These are phyloP conservation scores for Suillus sp. DNA, from an alignment of 768 basidiomycete species.

Conservation along the genomic window DNA sequence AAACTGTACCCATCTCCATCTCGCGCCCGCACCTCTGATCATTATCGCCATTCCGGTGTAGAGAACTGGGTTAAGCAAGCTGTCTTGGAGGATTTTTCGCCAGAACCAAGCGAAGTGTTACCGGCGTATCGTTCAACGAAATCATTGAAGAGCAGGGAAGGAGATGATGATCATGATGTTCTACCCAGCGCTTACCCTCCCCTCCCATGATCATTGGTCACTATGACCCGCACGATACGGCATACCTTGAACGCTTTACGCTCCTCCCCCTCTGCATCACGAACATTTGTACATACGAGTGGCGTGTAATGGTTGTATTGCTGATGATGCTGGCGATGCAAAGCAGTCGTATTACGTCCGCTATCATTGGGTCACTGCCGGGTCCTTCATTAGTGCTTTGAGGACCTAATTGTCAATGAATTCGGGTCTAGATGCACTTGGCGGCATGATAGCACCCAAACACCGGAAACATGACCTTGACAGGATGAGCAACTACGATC, in stretches of 20 bases:
- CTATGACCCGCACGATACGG: neutral
- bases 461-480: neutral
- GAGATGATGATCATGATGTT: neutral
- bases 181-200: neutral
- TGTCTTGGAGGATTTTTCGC: neutral
- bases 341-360: neutral
- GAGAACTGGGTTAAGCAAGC: conserved; percentile 7
- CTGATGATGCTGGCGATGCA: neutral
- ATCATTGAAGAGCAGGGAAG: conserved; percentile 4
- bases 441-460: neutral
- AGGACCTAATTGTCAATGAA: neutral
- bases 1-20: neutral
- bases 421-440: neutral
- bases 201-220: neutral
- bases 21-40: neutral
- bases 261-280: neutral
- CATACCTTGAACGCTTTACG: neutral
- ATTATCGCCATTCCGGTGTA: neutral
- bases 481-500: neutral
- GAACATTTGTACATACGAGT: neutral
- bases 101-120: conserved; percentile 5
- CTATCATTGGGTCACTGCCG: neutral
- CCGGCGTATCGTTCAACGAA: conserved; percentile 10
- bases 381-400: neutral
- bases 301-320: neutral